Conservation (phyloP, 1,139 yeast genomes). For the Kodamaea fungicola region DNA sequence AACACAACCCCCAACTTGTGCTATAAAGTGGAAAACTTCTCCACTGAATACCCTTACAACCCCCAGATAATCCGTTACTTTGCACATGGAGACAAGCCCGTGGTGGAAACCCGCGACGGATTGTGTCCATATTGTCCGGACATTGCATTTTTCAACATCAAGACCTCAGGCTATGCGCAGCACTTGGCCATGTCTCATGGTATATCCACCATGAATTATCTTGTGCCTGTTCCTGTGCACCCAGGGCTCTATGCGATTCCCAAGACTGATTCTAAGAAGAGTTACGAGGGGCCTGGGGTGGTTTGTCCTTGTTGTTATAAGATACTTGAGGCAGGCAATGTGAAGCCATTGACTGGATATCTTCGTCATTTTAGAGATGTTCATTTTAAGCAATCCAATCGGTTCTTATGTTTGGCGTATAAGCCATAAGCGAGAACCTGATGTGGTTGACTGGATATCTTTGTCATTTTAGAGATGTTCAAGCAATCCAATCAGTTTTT, state of each 20-base stretch:
- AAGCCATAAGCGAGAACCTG: too few relatives aligned
- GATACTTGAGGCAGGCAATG: constrained; percentile 7
- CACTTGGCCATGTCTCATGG: constrained; percentile 36
- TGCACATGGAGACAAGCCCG: constrained; percentile 6
- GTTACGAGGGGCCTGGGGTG: constrained; percentile 11
- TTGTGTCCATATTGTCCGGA: constrained; percentile 32
- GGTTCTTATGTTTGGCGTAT: too few relatives aligned
- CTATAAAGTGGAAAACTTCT: constrained; percentile 1
- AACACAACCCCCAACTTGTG: background rate
- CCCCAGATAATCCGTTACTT: constrained; percentile 2
- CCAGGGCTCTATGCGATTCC: constrained; percentile 12
- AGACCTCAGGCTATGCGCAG: constrained; percentile 31
- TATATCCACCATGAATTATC: constrained; percentile 14
- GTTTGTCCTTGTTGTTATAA: constrained; percentile 17
- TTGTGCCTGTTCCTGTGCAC: constrained; percentile 16
- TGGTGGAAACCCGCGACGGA: constrained; percentile 25
- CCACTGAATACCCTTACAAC: constrained; percentile 1
- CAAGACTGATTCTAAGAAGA: constrained; percentile 8
- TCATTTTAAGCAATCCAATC: too few relatives aligned
- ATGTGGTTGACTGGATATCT: too few relatives aligned
- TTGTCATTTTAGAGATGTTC: too few relatives aligned
- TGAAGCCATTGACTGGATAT: too few relatives aligned
- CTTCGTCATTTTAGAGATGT: too few relatives aligned
- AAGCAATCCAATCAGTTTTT: too few relatives aligned
- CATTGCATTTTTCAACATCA: constrained; percentile 23